Conservation (phyloP, 495 filamentous ascomycete species). For the Daldinia grandis region DNA sequence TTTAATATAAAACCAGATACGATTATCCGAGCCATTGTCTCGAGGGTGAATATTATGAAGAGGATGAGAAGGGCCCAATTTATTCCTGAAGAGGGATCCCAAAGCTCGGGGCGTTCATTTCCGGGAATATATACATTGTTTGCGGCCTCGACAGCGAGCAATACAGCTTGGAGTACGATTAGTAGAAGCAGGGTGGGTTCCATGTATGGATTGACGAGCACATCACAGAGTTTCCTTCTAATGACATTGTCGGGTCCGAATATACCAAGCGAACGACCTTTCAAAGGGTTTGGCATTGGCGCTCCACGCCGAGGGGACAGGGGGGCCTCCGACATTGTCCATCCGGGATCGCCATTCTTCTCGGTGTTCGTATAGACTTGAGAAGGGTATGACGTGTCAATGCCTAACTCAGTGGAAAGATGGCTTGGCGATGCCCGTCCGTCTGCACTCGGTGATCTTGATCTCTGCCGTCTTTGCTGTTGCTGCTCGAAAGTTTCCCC, state of each 20-base stretch:
- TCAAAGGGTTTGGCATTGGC: slow-evolving; percentile 79
- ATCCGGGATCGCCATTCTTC: slow-evolving; percentile 55
- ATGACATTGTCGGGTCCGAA: slow-evolving; percentile 80
- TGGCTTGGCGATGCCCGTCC: slow-evolving; percentile 46
- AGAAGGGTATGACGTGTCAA: slow-evolving; percentile 58
- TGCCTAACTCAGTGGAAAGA: slow-evolving; percentile 61
- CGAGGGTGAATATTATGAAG: slow-evolving; percentile 91
- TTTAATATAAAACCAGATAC: slow-evolving; percentile 95
- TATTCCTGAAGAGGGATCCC: slow-evolving; percentile 70
- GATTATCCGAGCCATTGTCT: slow-evolving; percentile 80
- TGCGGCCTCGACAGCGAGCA: slow-evolving; percentile 83
- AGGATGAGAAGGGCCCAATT: slow-evolving; percentile 84
- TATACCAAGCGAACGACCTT: slow-evolving; percentile 85
- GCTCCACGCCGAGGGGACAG: slow-evolving; percentile 48
- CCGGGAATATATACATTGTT: slow-evolving; percentile 68
- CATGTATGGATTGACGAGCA: slow-evolving; percentile 86
- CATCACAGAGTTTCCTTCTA: slow-evolving; percentile 78
- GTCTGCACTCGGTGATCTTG: slow-evolving; percentile 57
- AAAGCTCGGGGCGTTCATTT: slow-evolving; percentile 58
- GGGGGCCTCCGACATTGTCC: slow-evolving; percentile 36
- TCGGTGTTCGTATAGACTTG: slow-evolving; percentile 55
- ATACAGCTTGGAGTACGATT: slow-evolving; percentile 86
- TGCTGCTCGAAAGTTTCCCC: slow-evolving; percentile 79
- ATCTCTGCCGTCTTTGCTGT: slow-evolving; percentile 66
- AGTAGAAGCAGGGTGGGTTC: slow-evolving; percentile 88